Evolutionary conservation across 2,329 filamentous ascomycete genomes (phyloP).

Genomic region (Ceratocystis huliohia): DNA sequence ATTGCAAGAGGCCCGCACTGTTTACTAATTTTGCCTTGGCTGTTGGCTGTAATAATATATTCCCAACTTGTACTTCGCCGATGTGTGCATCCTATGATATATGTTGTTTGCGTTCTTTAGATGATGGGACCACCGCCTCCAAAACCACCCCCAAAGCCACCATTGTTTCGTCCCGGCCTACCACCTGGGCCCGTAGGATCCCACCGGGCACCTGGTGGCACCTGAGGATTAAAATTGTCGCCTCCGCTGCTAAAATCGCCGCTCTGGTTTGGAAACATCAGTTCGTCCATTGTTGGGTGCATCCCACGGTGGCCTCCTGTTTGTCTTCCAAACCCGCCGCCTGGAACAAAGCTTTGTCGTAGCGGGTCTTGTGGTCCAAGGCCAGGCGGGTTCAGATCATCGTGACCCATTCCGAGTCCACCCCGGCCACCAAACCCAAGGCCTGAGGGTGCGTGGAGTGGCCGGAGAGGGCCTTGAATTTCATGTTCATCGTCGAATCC

Average conservation of each 20-base stretch:
- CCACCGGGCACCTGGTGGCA: slow-evolving; percentile 79
- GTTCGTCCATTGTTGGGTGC: slow-evolving; percentile 92
- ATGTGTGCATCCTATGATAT: neutral
- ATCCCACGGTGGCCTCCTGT: slow-evolving; percentile 51
- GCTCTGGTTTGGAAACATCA: slow-evolving; percentile 90
- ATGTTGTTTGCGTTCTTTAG: neutral
- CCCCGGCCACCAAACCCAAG: slow-evolving; percentile 33
- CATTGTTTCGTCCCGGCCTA: slow-evolving; percentile 28
- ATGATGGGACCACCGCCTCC: slow-evolving; percentile 26
- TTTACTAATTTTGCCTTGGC: slow-evolving; percentile 5
- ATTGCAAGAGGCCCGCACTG: neutral
- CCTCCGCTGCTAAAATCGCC: slow-evolving; percentile 33
- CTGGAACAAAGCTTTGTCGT: slow-evolving; percentile 50
- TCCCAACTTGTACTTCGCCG: neutral
- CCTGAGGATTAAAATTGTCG: slow-evolving; percentile 42
- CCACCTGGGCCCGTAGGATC: slow-evolving; percentile 64
- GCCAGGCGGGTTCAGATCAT: slow-evolving; percentile 78
- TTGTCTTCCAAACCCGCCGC: slow-evolving; percentile 36
- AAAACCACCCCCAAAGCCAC: slow-evolving; percentile 25
- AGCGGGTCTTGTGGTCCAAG: slow-evolving; percentile 78
- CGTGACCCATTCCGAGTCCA: slow-evolving; percentile 62
- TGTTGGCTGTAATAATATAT: neutral
- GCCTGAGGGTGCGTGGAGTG: slow-evolving; percentile 1
- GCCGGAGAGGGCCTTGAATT: slow-evolving; percentile 52
- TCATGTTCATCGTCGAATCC: slow-evolving; percentile 91